Conservation (phyloP, 2,329 filamentous ascomycete genomes). For the Phialophora verrucosa region DNA sequence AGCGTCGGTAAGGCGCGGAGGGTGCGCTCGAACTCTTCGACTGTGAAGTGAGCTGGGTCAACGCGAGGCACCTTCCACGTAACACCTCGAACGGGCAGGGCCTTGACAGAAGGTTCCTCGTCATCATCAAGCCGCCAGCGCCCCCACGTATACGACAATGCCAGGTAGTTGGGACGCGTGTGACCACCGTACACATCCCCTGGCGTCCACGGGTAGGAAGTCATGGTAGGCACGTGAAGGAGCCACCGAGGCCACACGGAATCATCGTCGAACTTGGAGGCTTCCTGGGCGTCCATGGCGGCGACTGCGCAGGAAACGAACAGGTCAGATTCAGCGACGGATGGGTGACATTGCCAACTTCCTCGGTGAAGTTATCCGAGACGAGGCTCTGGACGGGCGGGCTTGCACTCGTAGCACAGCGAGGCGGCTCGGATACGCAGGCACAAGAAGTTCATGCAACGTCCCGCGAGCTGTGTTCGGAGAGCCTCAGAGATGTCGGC, state of each 20-base stretch:
- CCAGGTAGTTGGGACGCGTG: neutral
- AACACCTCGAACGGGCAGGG: neutral
- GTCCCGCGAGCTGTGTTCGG: neutral
- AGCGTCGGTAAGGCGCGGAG: neutral
- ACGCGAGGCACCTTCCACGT: neutral
- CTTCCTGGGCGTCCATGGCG: neutral
- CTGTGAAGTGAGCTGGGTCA: neutral
- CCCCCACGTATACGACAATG: neutral
- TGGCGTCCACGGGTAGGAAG: neutral
- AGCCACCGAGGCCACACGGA: neutral
- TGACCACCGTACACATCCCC: neutral
- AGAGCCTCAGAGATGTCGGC: conserved; percentile 7
- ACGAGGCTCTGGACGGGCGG: too few species aligned
- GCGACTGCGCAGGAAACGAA: too few species aligned
- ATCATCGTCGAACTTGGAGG: neutral
- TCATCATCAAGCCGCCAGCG: neutral
- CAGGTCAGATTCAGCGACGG: neutral
- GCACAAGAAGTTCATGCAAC: neutral
- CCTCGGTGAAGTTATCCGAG: neutral
- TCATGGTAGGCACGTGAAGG: neutral
- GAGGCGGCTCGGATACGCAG: neutral
- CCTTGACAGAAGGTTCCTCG: neutral
- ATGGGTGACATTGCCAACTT: neutral
- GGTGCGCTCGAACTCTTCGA: neutral
- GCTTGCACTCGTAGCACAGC: neutral